Evolutionary conservation across 768 basidiomycete species (phyloP).

Genomic region (Amanita brunnescens): DNA sequence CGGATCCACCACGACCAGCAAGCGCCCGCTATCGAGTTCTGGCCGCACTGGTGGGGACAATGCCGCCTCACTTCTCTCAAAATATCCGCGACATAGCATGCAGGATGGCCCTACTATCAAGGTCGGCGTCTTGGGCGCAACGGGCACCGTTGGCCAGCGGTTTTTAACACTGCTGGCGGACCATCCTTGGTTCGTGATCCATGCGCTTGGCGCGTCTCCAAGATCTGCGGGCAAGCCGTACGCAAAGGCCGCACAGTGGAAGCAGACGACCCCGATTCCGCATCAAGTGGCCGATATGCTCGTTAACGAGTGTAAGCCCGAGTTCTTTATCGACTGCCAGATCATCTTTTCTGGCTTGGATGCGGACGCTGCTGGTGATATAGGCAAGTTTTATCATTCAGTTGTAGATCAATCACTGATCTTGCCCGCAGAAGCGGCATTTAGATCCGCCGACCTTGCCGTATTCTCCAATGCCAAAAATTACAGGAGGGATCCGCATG

Average conservation of each 20-base stretch:
- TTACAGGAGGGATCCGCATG: slow-evolving; percentile 83
- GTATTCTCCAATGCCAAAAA: slow-evolving; percentile 99
- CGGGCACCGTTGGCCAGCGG: slow-evolving; percentile 92
- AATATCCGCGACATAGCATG: slow-evolving; percentile 29
- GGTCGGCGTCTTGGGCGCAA: slow-evolving; percentile 82
- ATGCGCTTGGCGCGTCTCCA: slow-evolving; percentile 81
- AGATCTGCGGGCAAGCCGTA: slow-evolving; percentile 85
- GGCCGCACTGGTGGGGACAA: slow-evolving; percentile 15
- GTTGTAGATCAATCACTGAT: neutral
- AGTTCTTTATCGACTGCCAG: slow-evolving; percentile 70
- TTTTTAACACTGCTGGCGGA: slow-evolving; percentile 82
- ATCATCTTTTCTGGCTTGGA: slow-evolving; percentile 96
- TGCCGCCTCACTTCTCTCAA: slow-evolving; percentile 19
- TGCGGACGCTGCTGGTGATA: slow-evolving; percentile 88
- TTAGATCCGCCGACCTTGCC: slow-evolving; percentile 78
- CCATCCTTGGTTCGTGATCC: slow-evolving; percentile 88
- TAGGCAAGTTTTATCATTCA: slow-evolving; percentile 46
- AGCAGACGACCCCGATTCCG: slow-evolving; percentile 76
- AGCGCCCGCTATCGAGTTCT: slow-evolving; percentile 13
- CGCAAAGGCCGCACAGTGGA: slow-evolving; percentile 71
- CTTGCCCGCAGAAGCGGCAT: slow-evolving; percentile 58
- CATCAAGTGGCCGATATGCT: slow-evolving; percentile 46
- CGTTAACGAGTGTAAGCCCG: slow-evolving; percentile 70
- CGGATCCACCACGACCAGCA: slow-evolving; percentile 4
- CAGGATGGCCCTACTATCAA: slow-evolving; percentile 20